These are phyloP conservation scores for Aschersonia sp. DNA, from an alignment of 2,329 filamentous ascomycete genomes.

Conservation along the genomic window DNA sequence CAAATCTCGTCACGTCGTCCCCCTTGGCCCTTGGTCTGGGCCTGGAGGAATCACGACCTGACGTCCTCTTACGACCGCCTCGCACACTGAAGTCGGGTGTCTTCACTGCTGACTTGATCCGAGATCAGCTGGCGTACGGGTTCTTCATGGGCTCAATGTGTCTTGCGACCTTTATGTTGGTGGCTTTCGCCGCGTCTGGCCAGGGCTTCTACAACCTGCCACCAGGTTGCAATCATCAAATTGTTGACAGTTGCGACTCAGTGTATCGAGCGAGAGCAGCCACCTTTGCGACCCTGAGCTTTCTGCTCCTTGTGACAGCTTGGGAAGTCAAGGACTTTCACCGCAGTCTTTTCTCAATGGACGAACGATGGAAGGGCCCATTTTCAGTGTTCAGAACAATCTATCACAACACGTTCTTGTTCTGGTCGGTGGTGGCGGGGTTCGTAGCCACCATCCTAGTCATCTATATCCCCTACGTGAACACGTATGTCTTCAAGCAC, in stretches of 20 bases:
- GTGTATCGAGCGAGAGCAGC: constrained; percentile 53
- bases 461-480: constrained; percentile 54
- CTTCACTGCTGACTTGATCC: constrained; percentile 21
- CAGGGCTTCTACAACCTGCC: constrained; percentile 34
- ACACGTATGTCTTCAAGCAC: constrained; percentile 55
- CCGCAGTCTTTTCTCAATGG: constrained; percentile 54
- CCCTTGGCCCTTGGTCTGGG: constrained; percentile 59
- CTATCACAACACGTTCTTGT: constrained; percentile 53
- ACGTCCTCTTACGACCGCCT: constrained; percentile 52
- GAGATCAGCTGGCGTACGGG: constrained; percentile 37
- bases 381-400: constrained; percentile 41
- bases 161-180: constrained; percentile 43
- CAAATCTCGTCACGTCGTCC: constrained; percentile 60
- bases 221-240: constrained; percentile 38
- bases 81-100: constrained; percentile 44
- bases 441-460: constrained; percentile 46
- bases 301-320: constrained; percentile 51
- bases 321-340: constrained; percentile 64
- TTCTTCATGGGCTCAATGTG: constrained; percentile 47
- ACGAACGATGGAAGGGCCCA: constrained; percentile 32
- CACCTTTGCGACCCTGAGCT: constrained; percentile 55
- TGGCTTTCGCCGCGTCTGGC: constrained; percentile 35
- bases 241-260: constrained; percentile 33
- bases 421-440: constrained; percentile 46
- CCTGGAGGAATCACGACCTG: constrained; percentile 52